Base-by-base conservation (phyloP, 371 early-diverging fungal genomes). In the Lichtheimia hyalospora region DNA sequence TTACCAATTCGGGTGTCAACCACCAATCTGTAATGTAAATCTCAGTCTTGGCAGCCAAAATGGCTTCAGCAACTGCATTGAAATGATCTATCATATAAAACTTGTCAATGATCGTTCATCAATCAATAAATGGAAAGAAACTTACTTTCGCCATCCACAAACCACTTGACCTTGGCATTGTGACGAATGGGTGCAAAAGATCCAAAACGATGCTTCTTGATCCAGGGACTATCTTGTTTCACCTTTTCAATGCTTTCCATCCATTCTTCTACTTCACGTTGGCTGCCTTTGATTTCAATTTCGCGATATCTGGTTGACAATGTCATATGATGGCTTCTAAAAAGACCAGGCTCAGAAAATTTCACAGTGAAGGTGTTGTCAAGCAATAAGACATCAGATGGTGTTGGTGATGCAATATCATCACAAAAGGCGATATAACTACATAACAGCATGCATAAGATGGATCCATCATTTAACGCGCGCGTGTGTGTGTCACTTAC, bases 21-120 rank as follows among this genome's bases (percentile, higher is more conserved):
- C 96, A 96, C 97, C 97, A 97, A 70, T 93, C 97, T 10, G 80
- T 82, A 55, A 96, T 94, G 68, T 91, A 94, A 43, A 96, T 92
- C 63, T 86, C 86, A 23, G 74, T 69, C 59, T 87, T 88, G 50
- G 96, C 95, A 43, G 84, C 81, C 44, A 86, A 65, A 60, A 96
- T 79, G 16, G 92, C 90, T 61, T 92, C 91, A 3, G 90, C 90
- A 4, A 95, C 79, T 1, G 89, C 89, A 61, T 84, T 81, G 58
- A 92, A 94, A 69, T 95, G 95, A 66, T 90, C 91, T 81, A 59
- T 27, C 10, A 39, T 18, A 23, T 8, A 27, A 14, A n/a, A 5
- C 5, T 2, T 46, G 39, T 57, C 18, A 21, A 8, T 24, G 12
- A 21, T n/a, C 21, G 42, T 20, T n/a, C 21, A 18, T 12, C 23